These are phyloP conservation scores for Austropuccinia psidii DNA, from an alignment of 1,284 basidiomycete species.

Conservation along the genomic window DNA sequence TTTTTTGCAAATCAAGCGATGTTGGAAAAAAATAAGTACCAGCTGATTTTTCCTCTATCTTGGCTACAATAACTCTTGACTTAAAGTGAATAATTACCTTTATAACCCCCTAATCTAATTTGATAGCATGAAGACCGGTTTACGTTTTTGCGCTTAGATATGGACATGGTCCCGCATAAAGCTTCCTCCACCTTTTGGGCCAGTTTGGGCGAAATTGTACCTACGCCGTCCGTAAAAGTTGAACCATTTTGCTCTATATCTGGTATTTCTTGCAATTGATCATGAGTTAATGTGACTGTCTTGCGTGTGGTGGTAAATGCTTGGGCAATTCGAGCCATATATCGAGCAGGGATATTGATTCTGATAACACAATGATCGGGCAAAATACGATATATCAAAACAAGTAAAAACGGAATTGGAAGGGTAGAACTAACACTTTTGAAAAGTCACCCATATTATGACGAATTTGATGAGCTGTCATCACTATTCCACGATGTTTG, in stretches of 20 bases:
- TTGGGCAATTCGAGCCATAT: constrained; percentile 69
- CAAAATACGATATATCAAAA: neutral
- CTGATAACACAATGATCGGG: constrained; percentile 44
- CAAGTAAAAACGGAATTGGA: neutral
- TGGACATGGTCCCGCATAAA: constrained; percentile 46
- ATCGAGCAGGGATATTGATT: constrained; percentile 61
- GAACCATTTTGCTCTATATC: constrained; percentile 53
- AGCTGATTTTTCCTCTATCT: too few species aligned
- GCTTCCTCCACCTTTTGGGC: constrained; percentile 55
- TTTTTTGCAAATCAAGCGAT: constrained; percentile 67
- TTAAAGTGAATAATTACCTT: constrained; percentile 48
- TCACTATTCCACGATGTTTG: constrained; percentile 52
- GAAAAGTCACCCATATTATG: constrained; percentile 39
- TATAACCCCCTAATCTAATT: constrained; percentile 67
- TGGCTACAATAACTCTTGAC: too few species aligned
- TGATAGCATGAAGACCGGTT: constrained; percentile 53
- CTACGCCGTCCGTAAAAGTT: constrained; percentile 63
- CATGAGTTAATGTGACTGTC: constrained; percentile 55
- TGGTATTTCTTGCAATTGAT: constrained; percentile 51
- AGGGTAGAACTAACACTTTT: constrained; percentile 29
- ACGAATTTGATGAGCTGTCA: constrained; percentile 39
- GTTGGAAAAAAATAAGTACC: constrained; percentile 51
- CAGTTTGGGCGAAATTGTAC: constrained; percentile 58
- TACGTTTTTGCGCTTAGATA: constrained; percentile 21
- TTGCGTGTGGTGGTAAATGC: constrained; percentile 71